Base-by-base conservation (phyloP, 1,284 basidiomycete genomes). In the Ustilago loliicola region DNA sequence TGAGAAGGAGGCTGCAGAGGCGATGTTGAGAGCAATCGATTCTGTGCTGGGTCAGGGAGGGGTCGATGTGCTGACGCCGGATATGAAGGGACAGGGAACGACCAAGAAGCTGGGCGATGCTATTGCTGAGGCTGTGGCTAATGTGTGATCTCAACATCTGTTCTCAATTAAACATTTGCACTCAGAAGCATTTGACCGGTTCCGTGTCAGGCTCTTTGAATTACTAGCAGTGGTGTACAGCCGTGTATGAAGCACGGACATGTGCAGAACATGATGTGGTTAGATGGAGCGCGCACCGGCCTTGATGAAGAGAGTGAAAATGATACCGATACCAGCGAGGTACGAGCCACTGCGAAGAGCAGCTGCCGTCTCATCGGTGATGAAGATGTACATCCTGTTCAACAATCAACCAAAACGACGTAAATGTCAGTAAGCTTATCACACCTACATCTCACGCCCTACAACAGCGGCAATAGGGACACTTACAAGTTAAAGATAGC, bases 21-120 rank as follows among this genome's bases (percentile, higher is more conserved):
- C 83, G n/a, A 82, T 91, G 80, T 88, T 90, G 87, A 36, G 78
- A 19, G 90, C 90, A 0, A 89, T 91, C 60, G 89, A 90, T 75
- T 83, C 75, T 15, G 89, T 80, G n/a, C 48, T 80, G 30, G 77
- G 74, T 11, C 19, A 38, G 5, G 42, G 55, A 3, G 64, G 67
- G 6, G 32, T 23, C 21, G 47, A 29, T 3, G 61, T 66, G 25
- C 59, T 80, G 4, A 80, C 74, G 17, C 74, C 67, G 17, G 77
- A 80, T 50, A 72, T 80, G 73, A 76, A 76, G 65, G 77, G 77
- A 0, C 60, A 61, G 3, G 77, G 69, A 1, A 67, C 61, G 1
- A 80, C 77, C 9, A 42, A 61, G 36, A 63, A 57, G 38, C 42
- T 80, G 34, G 77, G 74, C 3, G 70, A 79, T 25, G 77, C 77